Base-by-base conservation (phyloP, 257 asterid species). In the Plantago elongata region DNA sequence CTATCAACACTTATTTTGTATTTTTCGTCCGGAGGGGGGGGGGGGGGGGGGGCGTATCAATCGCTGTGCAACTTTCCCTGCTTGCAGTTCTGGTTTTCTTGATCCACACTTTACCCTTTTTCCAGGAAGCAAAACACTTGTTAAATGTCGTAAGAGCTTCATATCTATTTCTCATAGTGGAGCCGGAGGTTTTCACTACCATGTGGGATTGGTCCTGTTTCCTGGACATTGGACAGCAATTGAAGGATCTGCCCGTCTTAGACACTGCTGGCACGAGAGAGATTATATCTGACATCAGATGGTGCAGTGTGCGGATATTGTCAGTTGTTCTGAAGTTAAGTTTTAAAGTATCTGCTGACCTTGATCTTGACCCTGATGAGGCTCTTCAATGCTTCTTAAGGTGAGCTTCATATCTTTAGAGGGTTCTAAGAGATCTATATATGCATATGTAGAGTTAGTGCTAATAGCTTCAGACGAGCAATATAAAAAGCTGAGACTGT, bases 161-260 rank as follows among this genome's bases (percentile, higher is more conserved):
- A 17, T 83, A 84, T 45, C 88, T 89, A 48, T 77, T 89, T 69
- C 86, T 89, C 76, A 75, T 72, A 68, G 75, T 79, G 72, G 84
- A 82, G 71, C 82, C 85, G 15, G 85, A 77, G 48, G 77, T 79
- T 71, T 87, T 89, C 78, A 72, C 80, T 27, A 76, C 81, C 38
- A 52, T 76, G 61, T 93, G 99, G 99, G 77, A 93, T 69, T 89
- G 97, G 97, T 87, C 99, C 62, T 80, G 85, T 75, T 75, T 81
- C 69, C 57, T 87, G 77, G 82, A 81, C 68, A 60, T 83, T 71
- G 64, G 75, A 70, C 72, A 61, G 56, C 86, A 70, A 76, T 57
- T 66, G 43, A 44, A 59, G 60, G 72, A 76, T 65, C 58, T 65
- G 50, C 29, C 60, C 51, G 12, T 51, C 50, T 60, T 27, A 62